Conservation (phyloP, 1,284 basidiomycete species). For the Tilletia caries region DNA sequence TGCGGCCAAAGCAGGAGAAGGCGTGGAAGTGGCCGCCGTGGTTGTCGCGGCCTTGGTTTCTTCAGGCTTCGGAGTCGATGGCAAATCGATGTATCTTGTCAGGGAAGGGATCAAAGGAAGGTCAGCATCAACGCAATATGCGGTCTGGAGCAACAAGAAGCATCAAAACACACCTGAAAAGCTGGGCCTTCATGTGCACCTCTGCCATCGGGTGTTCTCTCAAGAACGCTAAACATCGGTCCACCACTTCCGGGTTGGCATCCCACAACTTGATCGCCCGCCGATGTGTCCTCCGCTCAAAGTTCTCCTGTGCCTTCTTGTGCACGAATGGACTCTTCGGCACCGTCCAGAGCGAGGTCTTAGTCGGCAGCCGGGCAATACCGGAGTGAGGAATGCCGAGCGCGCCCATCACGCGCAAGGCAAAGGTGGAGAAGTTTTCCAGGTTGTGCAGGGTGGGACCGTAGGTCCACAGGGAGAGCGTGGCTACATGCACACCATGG, state of each 20-base stretch:
- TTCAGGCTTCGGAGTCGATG: neutral
- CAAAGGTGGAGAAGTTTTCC: conserved; percentile 79
- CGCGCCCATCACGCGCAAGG: conserved; percentile 74
- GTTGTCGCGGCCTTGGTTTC: too few relatives aligned
- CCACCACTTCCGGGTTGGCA: conserved; percentile 72
- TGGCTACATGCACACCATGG: conserved; percentile 74
- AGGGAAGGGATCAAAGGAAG: neutral
- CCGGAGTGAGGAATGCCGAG: conserved; percentile 77
- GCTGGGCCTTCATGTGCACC: conserved; percentile 77
- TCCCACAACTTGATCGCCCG: conserved; percentile 88
- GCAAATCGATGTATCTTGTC: neutral
- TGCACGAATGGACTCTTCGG: conserved; percentile 80
- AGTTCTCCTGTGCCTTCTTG: conserved; percentile 96
- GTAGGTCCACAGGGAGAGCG: conserved; percentile 78
- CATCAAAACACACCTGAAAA: conserved; percentile 58
- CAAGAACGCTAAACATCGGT: conserved; percentile 78
- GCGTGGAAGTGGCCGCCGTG: too few relatives aligned
- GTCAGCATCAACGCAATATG: neutral
- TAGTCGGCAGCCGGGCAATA: conserved; percentile 69
- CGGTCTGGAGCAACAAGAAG: neutral
- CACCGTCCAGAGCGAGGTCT: conserved; percentile 81
- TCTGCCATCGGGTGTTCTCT: conserved; percentile 74
- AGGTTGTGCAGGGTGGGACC: conserved; percentile 62
- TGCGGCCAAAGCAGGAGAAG: too few relatives aligned
- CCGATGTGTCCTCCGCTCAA: conserved; percentile 77